A percentile compares a stretch with the other conserved stretches of the same genome.
Conservation (phyloP, 202 grass and related monocot genomes). For the Panicum hallii region DNA sequence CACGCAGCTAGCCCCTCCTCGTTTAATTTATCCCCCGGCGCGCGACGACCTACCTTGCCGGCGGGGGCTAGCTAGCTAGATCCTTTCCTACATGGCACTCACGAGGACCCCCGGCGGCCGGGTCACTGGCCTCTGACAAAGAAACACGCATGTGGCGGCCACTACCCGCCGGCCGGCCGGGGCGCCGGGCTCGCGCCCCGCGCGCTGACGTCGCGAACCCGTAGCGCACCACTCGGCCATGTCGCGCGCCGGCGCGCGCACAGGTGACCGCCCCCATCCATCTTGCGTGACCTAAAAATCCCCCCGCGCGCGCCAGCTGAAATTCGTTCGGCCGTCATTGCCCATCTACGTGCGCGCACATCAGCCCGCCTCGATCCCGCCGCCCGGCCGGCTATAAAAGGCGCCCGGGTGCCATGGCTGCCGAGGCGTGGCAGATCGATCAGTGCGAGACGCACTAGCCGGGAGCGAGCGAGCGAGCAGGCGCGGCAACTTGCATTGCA, state of each 20-base stretch:
- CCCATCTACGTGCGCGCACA: neutral
- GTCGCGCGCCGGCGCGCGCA: constrained; percentile 39
- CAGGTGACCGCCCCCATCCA: neutral
- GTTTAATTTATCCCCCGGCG: neutral
- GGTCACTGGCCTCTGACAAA: constrained; percentile 7
- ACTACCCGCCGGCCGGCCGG: neutral
- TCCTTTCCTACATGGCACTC: constrained; percentile 15
- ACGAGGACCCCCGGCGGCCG: neutral
- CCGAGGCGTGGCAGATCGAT: neutral
- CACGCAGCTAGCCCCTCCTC: neutral
- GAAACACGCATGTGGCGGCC: neutral
- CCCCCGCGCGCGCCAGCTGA: neutral
- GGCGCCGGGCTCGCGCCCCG: neutral
- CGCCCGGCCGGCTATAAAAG: neutral
- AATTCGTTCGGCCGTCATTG: neutral
- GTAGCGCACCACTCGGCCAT: constrained; percentile 34
- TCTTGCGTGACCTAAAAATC: constrained; percentile 52
- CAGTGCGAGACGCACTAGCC: constrained; percentile 37
- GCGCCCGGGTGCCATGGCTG: neutral
- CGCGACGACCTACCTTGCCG: neutral
- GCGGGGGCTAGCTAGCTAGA: neutral
- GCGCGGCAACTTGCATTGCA: constrained; percentile 30
- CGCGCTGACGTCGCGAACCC: constrained; percentile 19
- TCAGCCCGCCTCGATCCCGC: no score
- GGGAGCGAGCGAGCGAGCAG: neutral